phyloP scores from a whole-genome alignment of 2,329 filamentous ascomycete species.

The Fonsecaea multimorphosa region DNA sequence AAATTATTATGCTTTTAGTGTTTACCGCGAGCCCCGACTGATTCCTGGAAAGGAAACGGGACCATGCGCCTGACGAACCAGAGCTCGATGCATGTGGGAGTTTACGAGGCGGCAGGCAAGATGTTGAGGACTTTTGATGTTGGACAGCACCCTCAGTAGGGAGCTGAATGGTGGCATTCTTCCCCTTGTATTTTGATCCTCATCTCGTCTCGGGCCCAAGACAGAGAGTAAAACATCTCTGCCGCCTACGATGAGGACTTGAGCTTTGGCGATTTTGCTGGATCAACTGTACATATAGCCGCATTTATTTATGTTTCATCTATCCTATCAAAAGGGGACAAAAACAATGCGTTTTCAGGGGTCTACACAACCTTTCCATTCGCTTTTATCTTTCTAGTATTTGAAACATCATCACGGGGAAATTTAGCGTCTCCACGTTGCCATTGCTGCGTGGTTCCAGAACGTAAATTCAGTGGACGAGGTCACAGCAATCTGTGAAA shows the following conservation, averaged over 20 bases:
- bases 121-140: slow-evolving; percentile 10
- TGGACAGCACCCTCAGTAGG: neutral
- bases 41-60: slow-evolving; percentile 17
- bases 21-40: slow-evolving; percentile 1
- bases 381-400: neutral
- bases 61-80: slow-evolving; percentile 24
- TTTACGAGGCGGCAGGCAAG: neutral
- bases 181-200: slow-evolving; percentile 12
- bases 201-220: neutral
- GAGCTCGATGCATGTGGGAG: slow-evolving; percentile 19
- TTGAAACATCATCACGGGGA: neutral
- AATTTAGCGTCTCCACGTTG: neutral
- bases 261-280: slow-evolving; percentile 26
- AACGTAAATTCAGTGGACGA: no score
- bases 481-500: no score
- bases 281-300: slow-evolving; percentile 38
- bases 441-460: no score
- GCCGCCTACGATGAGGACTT: neutral
- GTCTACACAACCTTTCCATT: slow-evolving; percentile 1
- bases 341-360: slow-evolving; percentile 8
- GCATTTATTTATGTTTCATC: slow-evolving; percentile 18
- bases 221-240: neutral
- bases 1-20: slow-evolving; percentile 19
- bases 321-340: slow-evolving; percentile 12
- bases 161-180: slow-evolving; percentile 3